Percentiles rank a stretch among this genome's conserved stretches.
Evolutionary conservation across 129 eudicot species (phyloP).

Genomic region (Flaveria robusta): DNA sequence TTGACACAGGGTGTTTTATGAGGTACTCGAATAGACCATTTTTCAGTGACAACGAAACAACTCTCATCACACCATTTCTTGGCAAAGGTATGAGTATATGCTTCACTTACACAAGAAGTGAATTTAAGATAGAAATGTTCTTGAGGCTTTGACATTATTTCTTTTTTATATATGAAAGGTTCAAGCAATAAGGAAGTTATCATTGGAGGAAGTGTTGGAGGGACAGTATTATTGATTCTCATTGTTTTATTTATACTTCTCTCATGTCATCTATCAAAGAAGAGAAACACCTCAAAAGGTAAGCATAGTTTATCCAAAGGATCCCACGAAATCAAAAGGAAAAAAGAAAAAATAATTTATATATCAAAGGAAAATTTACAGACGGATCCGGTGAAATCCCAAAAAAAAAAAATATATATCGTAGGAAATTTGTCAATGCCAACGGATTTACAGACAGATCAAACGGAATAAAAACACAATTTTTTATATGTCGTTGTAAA

Average conservation of each 20-base stretch:
- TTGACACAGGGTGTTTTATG: constrained; percentile 68
- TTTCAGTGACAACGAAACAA: constrained; percentile 49
- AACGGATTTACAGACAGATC: too few relatives aligned
- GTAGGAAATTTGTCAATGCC: too few relatives aligned
- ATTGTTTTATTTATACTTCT: constrained; percentile 5
- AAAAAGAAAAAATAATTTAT: too few relatives aligned
- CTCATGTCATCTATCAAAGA: constrained; percentile 25
- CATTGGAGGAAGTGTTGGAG: constrained; percentile 62
- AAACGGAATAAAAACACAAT: too few relatives aligned
- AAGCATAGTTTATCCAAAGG: neutral
- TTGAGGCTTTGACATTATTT: too few relatives aligned
- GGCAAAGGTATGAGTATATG: constrained; percentile 12
- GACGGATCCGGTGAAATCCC: too few relatives aligned
- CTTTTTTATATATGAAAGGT: constrained; percentile 26
- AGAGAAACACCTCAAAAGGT: constrained; percentile 29
- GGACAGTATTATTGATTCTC: constrained; percentile 3
- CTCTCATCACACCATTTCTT: constrained; percentile 47
- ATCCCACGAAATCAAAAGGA: too few relatives aligned
- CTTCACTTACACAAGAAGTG: too few relatives aligned
- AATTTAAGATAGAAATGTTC: too few relatives aligned
- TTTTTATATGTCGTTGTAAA: too few relatives aligned
- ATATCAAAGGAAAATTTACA: too few relatives aligned
- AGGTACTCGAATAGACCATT: constrained; percentile 58
- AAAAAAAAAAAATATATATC: too few relatives aligned
- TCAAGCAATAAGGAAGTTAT: constrained; percentile 56